A percentile compares a stretch with the other conserved stretches of the same genome.
These are phyloP conservation scores for Spergularia azorica DNA, from an alignment of 179 eudicot genomes.

Conservation along the genomic window DNA sequence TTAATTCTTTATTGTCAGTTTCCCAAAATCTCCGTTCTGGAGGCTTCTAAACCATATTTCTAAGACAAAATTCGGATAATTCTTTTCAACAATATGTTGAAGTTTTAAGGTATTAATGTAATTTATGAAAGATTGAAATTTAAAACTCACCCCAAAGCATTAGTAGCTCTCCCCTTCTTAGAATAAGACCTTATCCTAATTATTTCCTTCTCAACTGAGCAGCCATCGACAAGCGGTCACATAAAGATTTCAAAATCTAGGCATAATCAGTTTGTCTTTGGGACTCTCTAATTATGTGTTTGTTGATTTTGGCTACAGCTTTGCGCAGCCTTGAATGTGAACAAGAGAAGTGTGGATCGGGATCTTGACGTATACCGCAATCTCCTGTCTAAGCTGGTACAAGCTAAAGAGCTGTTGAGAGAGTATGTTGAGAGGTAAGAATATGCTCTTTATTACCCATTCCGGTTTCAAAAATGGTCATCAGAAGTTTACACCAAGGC, in stretches of 20 bases:
- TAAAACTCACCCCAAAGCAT: too few species aligned
- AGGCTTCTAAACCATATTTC: too few species aligned
- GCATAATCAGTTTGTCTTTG: too few species aligned
- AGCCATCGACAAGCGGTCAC: too few species aligned
- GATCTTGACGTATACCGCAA: conserved; percentile 97
- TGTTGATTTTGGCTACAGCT: conserved; percentile 49
- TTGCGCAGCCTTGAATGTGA: conserved; percentile 78
- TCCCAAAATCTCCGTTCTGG: too few species aligned
- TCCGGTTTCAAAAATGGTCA: background rate
- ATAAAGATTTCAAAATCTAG: background rate
- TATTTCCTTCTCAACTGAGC: background rate
- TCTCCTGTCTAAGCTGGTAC: conserved; percentile 86
- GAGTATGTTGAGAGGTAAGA: conserved; percentile 88
- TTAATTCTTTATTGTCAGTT: too few species aligned
- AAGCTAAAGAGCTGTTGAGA: conserved; percentile 87
- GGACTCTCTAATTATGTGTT: background rate
- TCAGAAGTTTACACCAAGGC: background rate
- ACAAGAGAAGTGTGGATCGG: conserved; percentile 89
- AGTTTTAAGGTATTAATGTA: too few species aligned
- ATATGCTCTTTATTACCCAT: background rate
- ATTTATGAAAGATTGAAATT: too few species aligned
- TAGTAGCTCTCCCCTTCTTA: too few species aligned
- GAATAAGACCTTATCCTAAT: background rate
- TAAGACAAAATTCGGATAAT: too few species aligned
- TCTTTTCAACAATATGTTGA: too few species aligned